These are phyloP conservation scores for Neonectria neomacrospora DNA, from an alignment of 2,329 filamentous ascomycete genomes.

Conservation along the genomic window DNA sequence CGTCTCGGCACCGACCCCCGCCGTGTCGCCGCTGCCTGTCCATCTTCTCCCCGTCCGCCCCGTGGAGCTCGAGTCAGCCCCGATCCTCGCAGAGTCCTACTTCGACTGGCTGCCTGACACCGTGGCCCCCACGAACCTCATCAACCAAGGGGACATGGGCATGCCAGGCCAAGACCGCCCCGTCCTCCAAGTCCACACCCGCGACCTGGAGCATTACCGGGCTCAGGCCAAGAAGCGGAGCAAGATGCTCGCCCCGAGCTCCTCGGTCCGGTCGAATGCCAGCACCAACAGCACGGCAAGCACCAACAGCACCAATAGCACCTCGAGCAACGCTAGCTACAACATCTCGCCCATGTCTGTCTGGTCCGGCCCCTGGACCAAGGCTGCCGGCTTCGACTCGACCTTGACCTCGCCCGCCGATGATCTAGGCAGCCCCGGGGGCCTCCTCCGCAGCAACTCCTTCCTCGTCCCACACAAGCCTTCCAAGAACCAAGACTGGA, in stretches of 20 bases:
- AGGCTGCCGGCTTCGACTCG: slow-evolving; percentile 55
- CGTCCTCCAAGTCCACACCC: slow-evolving; percentile 53
- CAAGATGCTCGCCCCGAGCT: slow-evolving; percentile 59
- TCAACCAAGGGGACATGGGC: slow-evolving; percentile 28
- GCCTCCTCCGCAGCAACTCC: slow-evolving; percentile 43
- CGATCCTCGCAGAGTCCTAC: slow-evolving; percentile 36
- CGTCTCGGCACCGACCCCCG: slow-evolving; percentile 26
- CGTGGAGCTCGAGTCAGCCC: slow-evolving; percentile 42
- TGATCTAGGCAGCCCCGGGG: slow-evolving; percentile 50
- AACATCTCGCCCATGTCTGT: slow-evolving; percentile 61
- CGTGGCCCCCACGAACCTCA: slow-evolving; percentile 40
- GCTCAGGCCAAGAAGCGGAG: slow-evolving; percentile 49
- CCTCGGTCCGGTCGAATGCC: slow-evolving; percentile 59
- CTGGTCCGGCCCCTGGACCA: slow-evolving; percentile 54
- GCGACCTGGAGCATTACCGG: slow-evolving; percentile 49
- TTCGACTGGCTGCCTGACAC: slow-evolving; percentile 45
- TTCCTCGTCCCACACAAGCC: slow-evolving; percentile 39
- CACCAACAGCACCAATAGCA: slow-evolving; percentile 52
- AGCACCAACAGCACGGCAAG: slow-evolving; percentile 53
- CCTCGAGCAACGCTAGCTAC: slow-evolving; percentile 52
- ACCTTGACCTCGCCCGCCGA: slow-evolving; percentile 59
- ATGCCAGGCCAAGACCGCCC: slow-evolving; percentile 45
- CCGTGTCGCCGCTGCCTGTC: slow-evolving; percentile 37
- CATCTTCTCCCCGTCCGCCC: slow-evolving; percentile 37
- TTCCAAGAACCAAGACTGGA: slow-evolving; percentile 37